Evolutionary conservation across 192 early-diverging fungal genomes (phyloP).

Genomic region (Mortierella claussenii): DNA sequence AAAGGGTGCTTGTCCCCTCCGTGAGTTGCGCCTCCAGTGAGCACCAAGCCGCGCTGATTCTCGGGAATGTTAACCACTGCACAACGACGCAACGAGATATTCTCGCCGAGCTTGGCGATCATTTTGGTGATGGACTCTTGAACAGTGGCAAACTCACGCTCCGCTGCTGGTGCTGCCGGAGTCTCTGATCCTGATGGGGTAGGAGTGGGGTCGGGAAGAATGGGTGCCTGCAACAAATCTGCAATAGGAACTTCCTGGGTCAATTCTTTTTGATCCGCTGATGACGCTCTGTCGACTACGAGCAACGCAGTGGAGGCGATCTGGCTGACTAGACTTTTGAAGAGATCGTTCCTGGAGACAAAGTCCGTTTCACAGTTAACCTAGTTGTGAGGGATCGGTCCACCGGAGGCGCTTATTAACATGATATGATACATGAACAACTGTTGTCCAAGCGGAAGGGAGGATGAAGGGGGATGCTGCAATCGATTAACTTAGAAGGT

Average conservation of each 20-base stretch:
- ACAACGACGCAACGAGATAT: slow-evolving; percentile 83
- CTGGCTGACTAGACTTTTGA: slow-evolving; percentile 76
- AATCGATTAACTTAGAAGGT: no score
- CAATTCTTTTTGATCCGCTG: slow-evolving; percentile 14
- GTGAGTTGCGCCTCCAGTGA: slow-evolving; percentile 80
- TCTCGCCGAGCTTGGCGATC: slow-evolving; percentile 92
- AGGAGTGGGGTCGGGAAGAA: slow-evolving; percentile 60
- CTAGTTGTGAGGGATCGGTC: no score
- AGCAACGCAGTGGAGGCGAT: slow-evolving; percentile 67
- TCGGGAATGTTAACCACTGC: slow-evolving; percentile 54
- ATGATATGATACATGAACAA: slow-evolving; percentile 6
- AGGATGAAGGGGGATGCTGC: no score
- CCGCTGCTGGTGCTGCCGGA: slow-evolving; percentile 4
- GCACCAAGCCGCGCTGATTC: slow-evolving; percentile 45
- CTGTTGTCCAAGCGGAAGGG: no score
- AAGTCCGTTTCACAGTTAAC: slow-evolving; percentile 97
- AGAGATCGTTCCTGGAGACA: slow-evolving; percentile 85
- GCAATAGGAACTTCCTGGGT: slow-evolving; percentile 54
- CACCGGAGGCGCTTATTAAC: no score
- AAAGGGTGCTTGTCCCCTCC: slow-evolving; percentile 64
- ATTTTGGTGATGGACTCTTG: slow-evolving; percentile 74
- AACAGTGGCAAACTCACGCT: slow-evolving; percentile 56
- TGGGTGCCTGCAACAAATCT: slow-evolving; percentile 57
- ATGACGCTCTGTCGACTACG: slow-evolving; percentile 41
- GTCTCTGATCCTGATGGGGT: slow-evolving; percentile 9